Evolutionary conservation across 2,329 filamentous ascomycete genomes (phyloP).

Genomic region (Ophiostoma ulmi): DNA sequence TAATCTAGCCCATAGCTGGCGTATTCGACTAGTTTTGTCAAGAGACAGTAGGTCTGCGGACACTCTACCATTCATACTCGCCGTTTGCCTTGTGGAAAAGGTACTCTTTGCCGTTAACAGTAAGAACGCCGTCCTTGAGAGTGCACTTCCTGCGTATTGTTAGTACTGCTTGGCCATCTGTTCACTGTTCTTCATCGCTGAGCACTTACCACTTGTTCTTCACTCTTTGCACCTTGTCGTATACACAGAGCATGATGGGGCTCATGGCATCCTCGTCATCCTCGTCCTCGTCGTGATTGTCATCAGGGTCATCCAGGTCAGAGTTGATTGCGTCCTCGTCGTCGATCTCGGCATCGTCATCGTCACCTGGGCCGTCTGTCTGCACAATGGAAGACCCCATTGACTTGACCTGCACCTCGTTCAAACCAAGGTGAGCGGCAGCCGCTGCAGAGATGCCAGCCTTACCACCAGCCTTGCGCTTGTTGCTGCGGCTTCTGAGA

Average conservation of each 20-base stretch:
- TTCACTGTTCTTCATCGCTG: no score
- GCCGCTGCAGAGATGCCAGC: neutral
- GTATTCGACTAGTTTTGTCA: neutral
- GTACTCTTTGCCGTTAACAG: slow-evolving; percentile 89
- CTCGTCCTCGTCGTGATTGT: slow-evolving; percentile 75
- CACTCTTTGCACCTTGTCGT: slow-evolving; percentile 97
- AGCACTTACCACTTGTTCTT: slow-evolving; percentile 86
- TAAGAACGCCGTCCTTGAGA: slow-evolving; percentile 92
- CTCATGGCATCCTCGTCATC: slow-evolving; percentile 79
- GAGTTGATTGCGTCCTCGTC: slow-evolving; percentile 98
- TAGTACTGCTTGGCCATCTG: neutral
- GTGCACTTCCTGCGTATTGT: slow-evolving; percentile 74
- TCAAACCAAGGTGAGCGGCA: neutral
- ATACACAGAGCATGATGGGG: slow-evolving; percentile 97
- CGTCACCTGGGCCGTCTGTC: slow-evolving; percentile 48
- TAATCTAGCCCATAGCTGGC: neutral
- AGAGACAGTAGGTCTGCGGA: neutral
- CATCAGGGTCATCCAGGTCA: slow-evolving; percentile 91
- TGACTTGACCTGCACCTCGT: slow-evolving; percentile 53
- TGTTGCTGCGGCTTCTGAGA: slow-evolving; percentile 26
- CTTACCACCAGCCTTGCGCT: neutral
- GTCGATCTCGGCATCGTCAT: slow-evolving; percentile 56
- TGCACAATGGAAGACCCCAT: slow-evolving; percentile 11
- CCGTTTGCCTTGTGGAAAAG: slow-evolving; percentile 97
- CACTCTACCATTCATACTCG: slow-evolving; percentile 89